These are phyloP conservation scores for Cryptococcus amylolentus DNA, from an alignment of 1,284 basidiomycete genomes.

Conservation along the genomic window DNA sequence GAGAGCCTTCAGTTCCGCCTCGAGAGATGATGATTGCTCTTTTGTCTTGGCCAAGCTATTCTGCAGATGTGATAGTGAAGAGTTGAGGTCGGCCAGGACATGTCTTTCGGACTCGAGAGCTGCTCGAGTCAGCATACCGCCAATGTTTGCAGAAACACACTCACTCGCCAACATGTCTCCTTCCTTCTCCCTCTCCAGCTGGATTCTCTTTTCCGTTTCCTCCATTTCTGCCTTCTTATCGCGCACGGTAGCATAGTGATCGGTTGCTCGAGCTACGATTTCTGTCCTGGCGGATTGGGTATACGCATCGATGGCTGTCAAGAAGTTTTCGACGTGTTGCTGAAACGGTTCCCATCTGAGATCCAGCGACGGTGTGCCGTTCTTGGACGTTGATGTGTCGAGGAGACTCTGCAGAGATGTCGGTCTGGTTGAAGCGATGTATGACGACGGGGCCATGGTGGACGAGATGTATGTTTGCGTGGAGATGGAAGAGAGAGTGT, in stretches of 20 bases:
- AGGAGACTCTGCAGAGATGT: slow-evolving; percentile 26
- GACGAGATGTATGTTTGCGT: neutral
- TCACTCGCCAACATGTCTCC: slow-evolving; percentile 44
- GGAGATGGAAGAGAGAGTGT: too few relatives aligned
- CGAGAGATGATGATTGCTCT: slow-evolving; percentile 32
- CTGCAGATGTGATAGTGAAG: slow-evolving; percentile 32
- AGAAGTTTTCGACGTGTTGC: slow-evolving; percentile 35
- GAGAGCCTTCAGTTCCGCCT: slow-evolving; percentile 31
- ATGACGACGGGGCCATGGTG: slow-evolving; percentile 17
- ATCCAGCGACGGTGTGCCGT: slow-evolving; percentile 23
- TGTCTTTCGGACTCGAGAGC: slow-evolving; percentile 43
- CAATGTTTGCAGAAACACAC: slow-evolving; percentile 5
- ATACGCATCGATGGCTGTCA: slow-evolving; percentile 42
- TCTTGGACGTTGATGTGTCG: slow-evolving; percentile 14
- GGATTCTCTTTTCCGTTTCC: slow-evolving; percentile 40
- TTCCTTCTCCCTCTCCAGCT: slow-evolving; percentile 41
- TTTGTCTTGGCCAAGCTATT: slow-evolving; percentile 33
- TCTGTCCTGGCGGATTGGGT: slow-evolving; percentile 35
- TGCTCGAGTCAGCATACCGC: slow-evolving; percentile 1
- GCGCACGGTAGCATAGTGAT: slow-evolving; percentile 28
- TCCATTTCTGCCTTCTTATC: slow-evolving; percentile 38
- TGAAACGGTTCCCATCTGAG: slow-evolving; percentile 41
- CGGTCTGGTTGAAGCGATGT: slow-evolving; percentile 16
- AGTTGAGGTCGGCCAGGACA: slow-evolving; percentile 29
- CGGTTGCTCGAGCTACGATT: slow-evolving; percentile 32